Evolutionary conservation across 345 rosid genomes (phyloP).

Genomic region (Angophora floribunda): DNA sequence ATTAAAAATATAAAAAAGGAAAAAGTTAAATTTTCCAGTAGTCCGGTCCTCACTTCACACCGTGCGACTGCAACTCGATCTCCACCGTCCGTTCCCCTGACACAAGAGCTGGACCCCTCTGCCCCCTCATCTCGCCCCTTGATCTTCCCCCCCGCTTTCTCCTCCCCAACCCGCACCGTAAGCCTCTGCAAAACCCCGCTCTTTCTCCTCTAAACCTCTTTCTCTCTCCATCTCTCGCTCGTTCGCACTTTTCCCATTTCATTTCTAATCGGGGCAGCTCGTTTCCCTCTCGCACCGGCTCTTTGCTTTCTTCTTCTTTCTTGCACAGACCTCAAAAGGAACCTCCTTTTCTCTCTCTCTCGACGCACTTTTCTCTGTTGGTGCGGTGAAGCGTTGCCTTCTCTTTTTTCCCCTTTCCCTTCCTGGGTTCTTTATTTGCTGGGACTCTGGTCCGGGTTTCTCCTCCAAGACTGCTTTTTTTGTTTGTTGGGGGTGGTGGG

Average conservation of each 20-base stretch:
- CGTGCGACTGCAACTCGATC: neutral
- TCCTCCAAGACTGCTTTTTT: neutral
- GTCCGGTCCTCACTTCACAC: neutral
- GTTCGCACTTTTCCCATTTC: neutral
- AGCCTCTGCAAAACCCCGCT: neutral
- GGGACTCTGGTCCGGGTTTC: neutral
- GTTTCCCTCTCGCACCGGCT: neutral
- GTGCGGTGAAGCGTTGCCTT: too few relatives aligned
- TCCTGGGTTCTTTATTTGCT: neutral
- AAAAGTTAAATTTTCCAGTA: neutral
- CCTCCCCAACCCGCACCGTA: too few relatives aligned
- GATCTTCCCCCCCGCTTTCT: neutral
- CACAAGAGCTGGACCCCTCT: neutral
- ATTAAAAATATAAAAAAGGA: rapidly evolving
- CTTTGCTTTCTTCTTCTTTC: neutral
- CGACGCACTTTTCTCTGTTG: neutral
- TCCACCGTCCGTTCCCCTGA: neutral
- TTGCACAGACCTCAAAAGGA: slow-evolving; percentile 2
- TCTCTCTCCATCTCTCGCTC: neutral
- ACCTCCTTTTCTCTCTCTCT: slow-evolving; percentile 5
- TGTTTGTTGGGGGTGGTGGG: neutral
- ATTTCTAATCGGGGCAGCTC: neutral
- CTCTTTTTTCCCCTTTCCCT: neutral
- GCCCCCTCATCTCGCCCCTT: neutral
- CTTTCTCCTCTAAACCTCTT: neutral